Evolutionary conservation across 2,329 filamentous ascomycete species (phyloP), one percentile per base, ranked within the genome.

Genomic region (Byssochlamys sp.): DNA sequence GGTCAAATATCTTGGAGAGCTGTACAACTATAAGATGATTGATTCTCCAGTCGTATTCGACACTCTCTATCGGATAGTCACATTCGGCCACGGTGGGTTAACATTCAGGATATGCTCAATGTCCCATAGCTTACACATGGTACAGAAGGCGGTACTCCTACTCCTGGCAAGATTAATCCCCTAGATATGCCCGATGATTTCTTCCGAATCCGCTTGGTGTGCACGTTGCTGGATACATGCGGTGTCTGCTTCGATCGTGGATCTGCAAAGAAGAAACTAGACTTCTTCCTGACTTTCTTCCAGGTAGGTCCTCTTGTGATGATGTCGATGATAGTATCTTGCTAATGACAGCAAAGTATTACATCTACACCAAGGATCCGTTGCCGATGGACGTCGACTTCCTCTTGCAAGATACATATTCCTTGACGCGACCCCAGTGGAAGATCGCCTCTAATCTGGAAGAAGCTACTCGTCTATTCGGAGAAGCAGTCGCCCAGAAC

Each of bases 371-470:
- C 24, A 99, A 99, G 74, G 85, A 92, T 24, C 81, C 88, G 0
- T 75, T 96, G 45, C 94, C 95, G 0, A 95, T 99, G 90, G 94
- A 99, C 63, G 89, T 97, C 52, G 94, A 99, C 58, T 99, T 99
- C 70, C 86, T 96, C 52, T 84, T 99, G 5, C 91, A 96, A 71
- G 94, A 99, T 71, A 91, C 89, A 0, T 97, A 89, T 73, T 85
- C 87, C 27, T 76, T 91, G 33, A 87, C 91, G 11, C 84, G 94
- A 52, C 92, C 94, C 3, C 89, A 96, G 69, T 99, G 92, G 94
- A 95, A 94, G 72, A 78, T 96, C 52, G 85, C 89, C 24, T 82
- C 84, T 4, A 88, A 87, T 62, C 72, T 94, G 4, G 86, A 95
- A 55, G 94, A 97, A 73, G 92, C 94, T 9, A 84, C 85, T 10